phyloP scores from a whole-genome alignment of 1,139 yeast species.

The Protomyces macrosporus region DNA sequence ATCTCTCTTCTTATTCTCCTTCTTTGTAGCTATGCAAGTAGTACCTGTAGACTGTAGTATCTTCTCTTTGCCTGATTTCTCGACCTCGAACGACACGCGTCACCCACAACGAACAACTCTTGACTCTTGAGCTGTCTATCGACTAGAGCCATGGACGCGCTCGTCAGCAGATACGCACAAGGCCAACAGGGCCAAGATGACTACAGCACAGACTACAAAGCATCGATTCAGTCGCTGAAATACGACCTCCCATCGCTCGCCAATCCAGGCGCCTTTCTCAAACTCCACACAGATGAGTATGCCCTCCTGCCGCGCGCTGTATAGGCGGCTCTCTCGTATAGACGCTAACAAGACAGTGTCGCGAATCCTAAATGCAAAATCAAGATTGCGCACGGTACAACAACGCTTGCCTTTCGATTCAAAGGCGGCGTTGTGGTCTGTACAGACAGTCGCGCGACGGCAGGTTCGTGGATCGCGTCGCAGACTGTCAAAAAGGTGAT shows the following conservation, averaged over 20 bases:
- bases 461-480: constrained; percentile 55
- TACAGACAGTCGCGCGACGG: constrained; percentile 28
- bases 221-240: constrained; percentile 1
- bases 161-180: not conserved
- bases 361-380: constrained; percentile 85
- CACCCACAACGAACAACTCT: not conserved
- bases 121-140: not conserved
- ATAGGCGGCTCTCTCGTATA: constrained; percentile 12
- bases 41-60: too few relatives aligned
- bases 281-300: constrained; percentile 25
- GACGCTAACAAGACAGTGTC: constrained; percentile 28
- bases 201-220: not conserved
- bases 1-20: not conserved
- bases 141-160: not conserved
- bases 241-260: constrained; percentile 21
- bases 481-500: constrained; percentile 97
- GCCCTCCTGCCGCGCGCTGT: constrained; percentile 16
- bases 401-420: constrained; percentile 92
- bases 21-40: not conserved
- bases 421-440: constrained; percentile 74
- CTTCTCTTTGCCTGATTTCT: not conserved
- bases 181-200: not conserved
- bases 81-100: not conserved
- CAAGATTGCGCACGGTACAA: constrained; percentile 97
- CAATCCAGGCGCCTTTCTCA: constrained; percentile 27